Evolutionary conservation across 805 yeast genomes (phyloP).

Genomic region (Kodamaea nitidulidarum): DNA sequence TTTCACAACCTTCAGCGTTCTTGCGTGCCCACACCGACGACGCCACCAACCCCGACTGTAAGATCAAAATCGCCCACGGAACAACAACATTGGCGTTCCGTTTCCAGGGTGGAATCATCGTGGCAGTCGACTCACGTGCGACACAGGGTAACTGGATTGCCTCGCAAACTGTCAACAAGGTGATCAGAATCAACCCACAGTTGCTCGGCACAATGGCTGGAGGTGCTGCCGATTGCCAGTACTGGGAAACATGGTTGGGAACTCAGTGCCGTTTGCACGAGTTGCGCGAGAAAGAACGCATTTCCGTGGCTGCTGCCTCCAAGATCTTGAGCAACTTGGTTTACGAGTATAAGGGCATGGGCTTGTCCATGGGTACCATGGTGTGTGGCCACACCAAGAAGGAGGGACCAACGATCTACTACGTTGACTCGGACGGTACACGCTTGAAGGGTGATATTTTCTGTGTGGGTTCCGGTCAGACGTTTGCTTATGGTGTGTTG

Average conservation of each 20-base stretch:
- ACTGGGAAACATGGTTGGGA: constrained; percentile 99
- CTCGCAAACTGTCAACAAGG: constrained; percentile 95
- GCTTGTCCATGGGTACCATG: constrained; percentile 99
- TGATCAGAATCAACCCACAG: constrained; percentile 92
- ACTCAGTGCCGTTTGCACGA: constrained; percentile 94
- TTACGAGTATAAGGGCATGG: constrained; percentile 94
- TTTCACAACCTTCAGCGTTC: constrained; percentile 85
- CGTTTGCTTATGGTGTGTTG: constrained; percentile 97
- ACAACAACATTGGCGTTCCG: constrained; percentile 97
- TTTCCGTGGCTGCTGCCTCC: constrained; percentile 94
- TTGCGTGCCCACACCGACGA: constrained; percentile 98
- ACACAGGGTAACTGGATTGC: constrained; percentile 98
- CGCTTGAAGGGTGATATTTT: constrained; percentile 91
- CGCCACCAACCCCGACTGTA: constrained; percentile 85
- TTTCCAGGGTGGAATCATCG: constrained; percentile 91
- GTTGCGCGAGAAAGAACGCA: constrained; percentile 89
- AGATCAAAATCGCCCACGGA: constrained; percentile 96
- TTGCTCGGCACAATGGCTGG: constrained; percentile 98
- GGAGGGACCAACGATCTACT: constrained; percentile 93
- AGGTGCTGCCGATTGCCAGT: constrained; percentile 99
- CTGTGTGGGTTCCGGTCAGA: constrained; percentile 98
- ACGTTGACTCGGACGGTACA: constrained; percentile 96
- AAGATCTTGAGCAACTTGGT: constrained; percentile 88
- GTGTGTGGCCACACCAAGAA: constrained; percentile 93
- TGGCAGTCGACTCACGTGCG: constrained; percentile 97